These are phyloP conservation scores for Malassezia globosa DNA, from an alignment of 1,284 basidiomycete genomes.

Conservation along the genomic window DNA sequence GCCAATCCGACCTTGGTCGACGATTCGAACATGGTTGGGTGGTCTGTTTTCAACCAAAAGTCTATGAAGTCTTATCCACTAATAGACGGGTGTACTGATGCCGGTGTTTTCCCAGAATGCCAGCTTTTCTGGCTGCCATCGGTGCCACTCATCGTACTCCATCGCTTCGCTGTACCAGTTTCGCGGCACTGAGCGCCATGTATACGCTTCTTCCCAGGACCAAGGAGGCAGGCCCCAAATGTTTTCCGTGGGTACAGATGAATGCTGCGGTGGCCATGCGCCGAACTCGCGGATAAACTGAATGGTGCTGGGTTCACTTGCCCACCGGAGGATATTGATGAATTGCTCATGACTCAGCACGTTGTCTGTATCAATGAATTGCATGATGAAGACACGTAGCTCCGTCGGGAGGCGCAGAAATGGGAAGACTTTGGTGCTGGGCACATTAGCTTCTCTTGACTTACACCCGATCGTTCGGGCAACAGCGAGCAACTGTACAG, in stretches of 20 bases:
- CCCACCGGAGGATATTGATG: conserved; percentile 9
- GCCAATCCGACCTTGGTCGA: conserved; percentile 4
- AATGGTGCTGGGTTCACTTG: conserved; percentile 11
- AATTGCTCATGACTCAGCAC: conserved; percentile 5
- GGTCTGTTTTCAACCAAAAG: background rate
- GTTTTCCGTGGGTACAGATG: background rate
- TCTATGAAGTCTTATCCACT: no score
- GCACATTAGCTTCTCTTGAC: background rate
- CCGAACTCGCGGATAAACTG: conserved; percentile 2
- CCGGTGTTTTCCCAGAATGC: conserved; percentile 17
- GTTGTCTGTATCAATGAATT: background rate
- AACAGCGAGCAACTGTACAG: background rate
- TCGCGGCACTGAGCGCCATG: background rate
- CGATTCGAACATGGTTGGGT: conserved; percentile 9
- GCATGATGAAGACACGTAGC: conserved; percentile 2
- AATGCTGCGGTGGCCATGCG: background rate
- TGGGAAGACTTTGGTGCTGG: background rate
- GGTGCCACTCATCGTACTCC: background rate
- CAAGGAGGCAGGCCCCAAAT: conserved; percentile 5
- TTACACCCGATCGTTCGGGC: conserved; percentile 13
- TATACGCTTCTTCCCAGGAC: conserved; percentile 15
- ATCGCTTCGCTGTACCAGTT: conserved; percentile 14
- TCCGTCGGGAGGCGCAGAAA: conserved; percentile 13
- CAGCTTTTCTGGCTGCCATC: background rate
- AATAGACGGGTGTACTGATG: background rate